These are phyloP conservation scores for Gossypium schwendimanii DNA, from an alignment of 441 rosid species.

Conservation along the genomic window DNA sequence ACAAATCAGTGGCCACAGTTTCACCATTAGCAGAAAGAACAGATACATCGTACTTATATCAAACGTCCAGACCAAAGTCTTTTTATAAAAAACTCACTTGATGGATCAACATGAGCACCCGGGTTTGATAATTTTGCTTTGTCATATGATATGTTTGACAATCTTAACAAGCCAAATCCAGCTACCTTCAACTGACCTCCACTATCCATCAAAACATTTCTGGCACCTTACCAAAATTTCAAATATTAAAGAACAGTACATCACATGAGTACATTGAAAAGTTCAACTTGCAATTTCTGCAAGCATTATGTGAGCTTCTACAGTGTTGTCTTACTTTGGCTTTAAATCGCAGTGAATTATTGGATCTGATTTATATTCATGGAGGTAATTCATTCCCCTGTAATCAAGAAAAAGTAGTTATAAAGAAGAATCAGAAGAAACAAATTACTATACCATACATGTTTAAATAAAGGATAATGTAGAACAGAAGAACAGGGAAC, in stretches of 20 bases:
- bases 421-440: conserved; percentile 5
- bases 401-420: conserved; percentile 24
- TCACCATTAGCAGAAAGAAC: not conserved
- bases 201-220: conserved; percentile 94
- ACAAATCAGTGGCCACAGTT: not conserved
- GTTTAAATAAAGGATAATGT: not conserved
- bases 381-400: conserved; percentile 98
- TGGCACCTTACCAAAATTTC: conserved; percentile 92
- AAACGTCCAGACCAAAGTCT: not conserved
- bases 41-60: not conserved
- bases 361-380: conserved; percentile 90
- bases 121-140: conserved; percentile 50
- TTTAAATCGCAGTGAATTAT: conserved; percentile 77
- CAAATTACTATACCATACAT: not conserved
- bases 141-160: conserved; percentile 52
- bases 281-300: conserved; percentile 12
- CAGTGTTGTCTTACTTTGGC: conserved; percentile 84
- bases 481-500: not conserved
- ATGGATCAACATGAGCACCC: conserved; percentile 36
- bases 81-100: conserved; percentile 42
- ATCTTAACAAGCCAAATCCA: conserved; percentile 75
- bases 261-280: conserved; percentile 17
- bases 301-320: conserved; percentile 31
- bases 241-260: conserved; percentile 51
- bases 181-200: conserved; percentile 78